A percentile compares a stretch with the other conserved stretches of the same genome.
Conservation (phyloP, 2,329 filamentous ascomycete genomes). For the Teratosphaeria viscida region DNA sequence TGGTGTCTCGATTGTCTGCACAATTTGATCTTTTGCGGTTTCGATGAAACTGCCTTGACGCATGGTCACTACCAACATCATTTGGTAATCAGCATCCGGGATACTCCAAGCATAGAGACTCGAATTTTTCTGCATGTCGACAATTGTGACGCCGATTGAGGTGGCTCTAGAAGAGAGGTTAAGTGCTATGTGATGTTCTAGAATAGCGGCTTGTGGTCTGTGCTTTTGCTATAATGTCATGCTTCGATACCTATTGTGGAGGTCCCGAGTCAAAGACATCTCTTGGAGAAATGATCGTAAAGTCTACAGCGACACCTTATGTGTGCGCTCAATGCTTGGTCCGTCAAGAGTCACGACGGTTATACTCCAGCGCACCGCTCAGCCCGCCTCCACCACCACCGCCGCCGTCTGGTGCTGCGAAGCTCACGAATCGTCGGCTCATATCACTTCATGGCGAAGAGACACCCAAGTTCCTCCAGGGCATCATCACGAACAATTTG, state of each 20-base stretch:
- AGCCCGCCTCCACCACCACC: conserved; percentile 28
- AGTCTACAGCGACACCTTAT: conserved; percentile 7
- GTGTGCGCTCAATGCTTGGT: conserved; percentile 14
- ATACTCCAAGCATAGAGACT: no score
- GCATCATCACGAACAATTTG: conserved; percentile 69
- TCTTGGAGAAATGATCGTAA: conserved; percentile 6
- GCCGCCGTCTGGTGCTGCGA: conserved; percentile 40
- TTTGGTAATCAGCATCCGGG: no score
- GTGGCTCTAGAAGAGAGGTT: no score
- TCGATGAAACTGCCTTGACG: no score
- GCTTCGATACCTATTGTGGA: neutral
- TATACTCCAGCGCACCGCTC: conserved; percentile 4
- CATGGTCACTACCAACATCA: no score
- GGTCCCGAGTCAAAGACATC: neutral
- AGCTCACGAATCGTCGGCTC: conserved; percentile 63
- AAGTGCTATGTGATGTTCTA: no score
- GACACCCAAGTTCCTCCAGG: conserved; percentile 75
- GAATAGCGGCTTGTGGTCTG: neutral
- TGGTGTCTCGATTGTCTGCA: no score
- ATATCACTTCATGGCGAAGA: conserved; percentile 72
- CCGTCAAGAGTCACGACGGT: conserved; percentile 9
- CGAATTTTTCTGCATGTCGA: no score
- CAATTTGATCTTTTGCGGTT: no score
- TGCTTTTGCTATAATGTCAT: neutral
- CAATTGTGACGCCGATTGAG: no score